Conservation (phyloP, 2,329 filamentous ascomycete genomes). For the Plenodomus biglobosus region DNA sequence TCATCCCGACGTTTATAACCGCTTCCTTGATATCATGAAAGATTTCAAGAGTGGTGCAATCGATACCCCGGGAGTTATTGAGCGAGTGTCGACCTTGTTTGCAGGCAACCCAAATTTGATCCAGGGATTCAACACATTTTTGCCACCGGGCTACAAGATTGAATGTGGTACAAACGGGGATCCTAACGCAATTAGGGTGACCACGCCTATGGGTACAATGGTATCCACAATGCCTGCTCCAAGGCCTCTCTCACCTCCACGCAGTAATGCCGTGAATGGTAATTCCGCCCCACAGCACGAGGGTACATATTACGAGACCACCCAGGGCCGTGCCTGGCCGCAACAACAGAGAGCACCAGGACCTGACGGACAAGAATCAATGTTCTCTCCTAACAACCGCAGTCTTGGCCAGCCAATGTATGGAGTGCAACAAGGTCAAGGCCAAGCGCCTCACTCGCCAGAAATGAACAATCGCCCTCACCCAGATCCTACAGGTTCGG, state of each 20-base stretch:
- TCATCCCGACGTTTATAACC: conserved; percentile 95
- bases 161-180: conserved; percentile 94
- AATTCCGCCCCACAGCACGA: conserved; percentile 50
- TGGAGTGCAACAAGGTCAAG: conserved; percentile 38
- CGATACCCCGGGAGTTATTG: conserved; percentile 96
- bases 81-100: conserved; percentile 92
- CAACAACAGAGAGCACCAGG: conserved; percentile 34
- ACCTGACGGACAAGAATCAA: conserved; percentile 40
- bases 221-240: conserved; percentile 76
- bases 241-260: conserved; percentile 49
- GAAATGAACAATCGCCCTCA: conserved; percentile 43
- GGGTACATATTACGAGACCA: conserved; percentile 39
- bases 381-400: conserved; percentile 50
- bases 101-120: conserved; percentile 94
- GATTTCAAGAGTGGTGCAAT: conserved; percentile 99
- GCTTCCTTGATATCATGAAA: conserved; percentile 98
- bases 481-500: conserved; percentile 42
- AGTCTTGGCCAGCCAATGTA: conserved; percentile 46
- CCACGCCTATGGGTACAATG: conserved; percentile 96
- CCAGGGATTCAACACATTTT: conserved; percentile 96
- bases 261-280: conserved; percentile 58
- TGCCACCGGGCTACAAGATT: conserved; percentile 93
- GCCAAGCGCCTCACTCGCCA: conserved; percentile 41
- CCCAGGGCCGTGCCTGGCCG: conserved; percentile 45
- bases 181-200: conserved; percentile 93